Conservation (phyloP, 345 rosid species). For the Eucalyptus lansdowneana region DNA sequence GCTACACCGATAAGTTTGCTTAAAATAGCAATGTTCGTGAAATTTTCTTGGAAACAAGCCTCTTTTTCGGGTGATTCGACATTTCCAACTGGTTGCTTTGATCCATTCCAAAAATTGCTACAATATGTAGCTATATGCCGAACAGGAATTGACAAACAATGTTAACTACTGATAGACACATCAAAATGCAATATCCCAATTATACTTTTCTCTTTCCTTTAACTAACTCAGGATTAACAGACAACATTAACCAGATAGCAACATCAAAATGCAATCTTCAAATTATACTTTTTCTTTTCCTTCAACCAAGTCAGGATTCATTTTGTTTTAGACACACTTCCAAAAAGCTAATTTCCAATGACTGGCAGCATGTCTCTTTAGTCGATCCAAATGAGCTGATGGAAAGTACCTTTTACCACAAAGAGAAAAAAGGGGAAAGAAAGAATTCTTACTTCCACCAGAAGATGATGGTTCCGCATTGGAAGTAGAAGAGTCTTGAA, state of each 20-base stretch:
- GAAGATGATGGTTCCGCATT: slow-evolving; percentile 94
- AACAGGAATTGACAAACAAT: background rate
- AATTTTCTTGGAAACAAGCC: background rate
- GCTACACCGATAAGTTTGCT: background rate
- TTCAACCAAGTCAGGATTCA: background rate
- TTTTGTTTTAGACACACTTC: background rate
- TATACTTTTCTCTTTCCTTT: background rate
- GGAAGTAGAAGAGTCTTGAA: slow-evolving; percentile 67
- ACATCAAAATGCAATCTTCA: background rate
- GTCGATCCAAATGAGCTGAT: background rate
- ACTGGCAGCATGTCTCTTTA: background rate
- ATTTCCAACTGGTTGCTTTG: background rate
- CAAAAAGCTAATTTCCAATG: background rate
- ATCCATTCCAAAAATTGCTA: background rate
- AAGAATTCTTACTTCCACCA: slow-evolving; percentile 65
- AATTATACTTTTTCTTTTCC: background rate
- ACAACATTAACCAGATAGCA: background rate
- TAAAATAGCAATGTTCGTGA: background rate
- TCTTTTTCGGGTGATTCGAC: background rate
- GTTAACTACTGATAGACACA: background rate
- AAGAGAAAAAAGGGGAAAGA: background rate
- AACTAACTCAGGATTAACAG: background rate
- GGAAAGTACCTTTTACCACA: background rate
- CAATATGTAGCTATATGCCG: background rate
- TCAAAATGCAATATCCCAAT: background rate